These are phyloP conservation scores for Solanum piurae DNA, from an alignment of 257 asterid genomes.

Conservation along the genomic window DNA sequence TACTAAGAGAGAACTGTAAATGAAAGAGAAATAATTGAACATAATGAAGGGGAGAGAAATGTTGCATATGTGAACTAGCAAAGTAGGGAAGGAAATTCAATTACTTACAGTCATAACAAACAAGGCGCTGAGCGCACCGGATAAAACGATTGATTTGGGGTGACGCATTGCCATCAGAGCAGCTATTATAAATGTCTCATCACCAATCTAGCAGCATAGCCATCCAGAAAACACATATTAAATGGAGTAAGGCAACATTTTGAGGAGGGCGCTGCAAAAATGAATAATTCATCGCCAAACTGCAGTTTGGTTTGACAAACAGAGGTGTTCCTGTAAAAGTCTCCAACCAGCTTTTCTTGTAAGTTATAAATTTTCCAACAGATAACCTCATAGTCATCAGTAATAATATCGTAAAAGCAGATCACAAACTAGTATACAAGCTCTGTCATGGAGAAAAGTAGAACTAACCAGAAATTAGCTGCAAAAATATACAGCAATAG, in stretches of 20 bases:
- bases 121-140: slow-evolving; percentile 97
- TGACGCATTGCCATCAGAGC: slow-evolving; percentile 99
- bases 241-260: not conserved
- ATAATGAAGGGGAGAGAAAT: not conserved
- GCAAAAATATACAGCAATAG: not conserved
- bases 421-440: not conserved
- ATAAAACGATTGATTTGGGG: slow-evolving; percentile 86
- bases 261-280: slow-evolving; percentile 1
- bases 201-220: slow-evolving; percentile 61
- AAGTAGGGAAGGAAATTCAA: not conserved
- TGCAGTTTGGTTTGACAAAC: not conserved
- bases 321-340: not conserved
- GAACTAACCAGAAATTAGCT: not conserved
- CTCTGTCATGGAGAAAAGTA: not conserved
- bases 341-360: not conserved
- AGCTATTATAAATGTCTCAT: slow-evolving; percentile 92
- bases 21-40: not conserved
- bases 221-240: slow-evolving; percentile 8
- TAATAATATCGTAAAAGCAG: not conserved
- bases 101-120: slow-evolving; percentile 89
- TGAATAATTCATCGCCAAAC: not conserved
- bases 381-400: not conserved
- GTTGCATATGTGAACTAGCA: not conserved
- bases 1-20: not conserved
- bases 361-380: not conserved